Evolutionary conservation across 257 asterid species (phyloP), one percentile per base, ranked within the genome.

Genomic region (Scutellaria galericulata): DNA sequence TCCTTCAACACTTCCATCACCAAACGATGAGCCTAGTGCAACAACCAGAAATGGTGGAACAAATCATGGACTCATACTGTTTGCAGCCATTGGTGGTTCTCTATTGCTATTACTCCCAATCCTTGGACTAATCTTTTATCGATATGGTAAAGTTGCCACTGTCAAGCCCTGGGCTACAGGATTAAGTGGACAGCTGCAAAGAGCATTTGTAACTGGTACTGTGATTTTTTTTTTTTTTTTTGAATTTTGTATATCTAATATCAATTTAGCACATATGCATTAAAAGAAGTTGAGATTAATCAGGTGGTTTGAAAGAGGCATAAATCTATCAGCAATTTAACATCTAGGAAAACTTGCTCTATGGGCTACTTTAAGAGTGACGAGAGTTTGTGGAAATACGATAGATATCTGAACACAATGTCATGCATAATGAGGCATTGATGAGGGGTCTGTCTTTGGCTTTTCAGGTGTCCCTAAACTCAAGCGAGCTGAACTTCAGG

Each of bases 111-210:
- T 87, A 8, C 9, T 86, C 52, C 3, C 83, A 57, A 44, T 84
- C 45, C 2, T 67, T 14, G 80, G 81, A 64, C 24, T 80, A 51
- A 51, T 77, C 20, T 44, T 83, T 51, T 87, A 79, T 63, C 81
- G 55, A 56, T 74, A 80, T 56, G 88, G 82, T 62, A 95, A 83
- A 73, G 89, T 85, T 79, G 84, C 90, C 9, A 86, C 90, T 57
- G 99, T 92, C 75, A 95, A 73, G 74, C 99, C 99, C 8, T 92
- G 99, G 98, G 86, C 87, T 39, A 83, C 97, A 0, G 99, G 99
- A 76, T 79, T 95, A 82, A 95, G 99, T 31, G 98, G 98, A 55
- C 97, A 91, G 85, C 92, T 95, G 45, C 97, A 92, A 82, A 86
- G 84, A 82, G 97, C 96, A 18, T 88, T 90, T 41, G 86, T 91